Evolutionary conservation across 805 yeast species (phyloP), one percentile per base, ranked within the genome.

Genomic region (Hanseniaspora opuntiae): DNA sequence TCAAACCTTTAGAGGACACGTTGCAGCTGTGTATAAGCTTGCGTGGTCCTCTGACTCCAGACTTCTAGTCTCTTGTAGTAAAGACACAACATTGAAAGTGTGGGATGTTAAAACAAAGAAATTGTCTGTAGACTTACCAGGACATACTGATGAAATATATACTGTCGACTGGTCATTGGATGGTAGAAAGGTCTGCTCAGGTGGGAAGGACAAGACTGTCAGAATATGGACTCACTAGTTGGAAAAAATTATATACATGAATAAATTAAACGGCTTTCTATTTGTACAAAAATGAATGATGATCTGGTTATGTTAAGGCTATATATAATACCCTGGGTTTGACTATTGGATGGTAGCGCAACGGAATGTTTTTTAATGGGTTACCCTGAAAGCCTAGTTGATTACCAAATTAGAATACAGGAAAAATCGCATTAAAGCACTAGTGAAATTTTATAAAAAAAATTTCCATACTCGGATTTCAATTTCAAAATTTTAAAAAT

Each of bases 111-210:
- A 85, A 62, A 85, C 96, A 3, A 75, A 83, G 58, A 90, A 90
- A 64, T 71, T 93, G 54, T 76, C 80, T 55, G 86, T 83, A 17
- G 98, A 93, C 67, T 75, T 93, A 55, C 98, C 98, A 0, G 98
- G 98, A 1, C 98, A 93, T 64, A 72, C 81, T 16, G 98, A 93
- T 63, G 98, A 93, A 68, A 96, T 93, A 0, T 93, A 79, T 65
- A 94, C 97, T 0, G 96, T 93, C 4, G 98, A 93, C 62, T 93
- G 98, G 98, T 86, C 96, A 71, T 79, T 84, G 54, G 98, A 93
- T 65, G 98, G 98, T 45, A 78, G 77, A 58, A 75, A 82, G 59
- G 97, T 93, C 12, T 95, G 90, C n/a, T 86, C 96, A 65, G 98
- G 97, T 20, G 97, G 98, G 51, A 89, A 88, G 64, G 98, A 93